Evolutionary conservation across 2,329 filamentous ascomycete genomes (phyloP).

Genomic region (Phialophora tarda): DNA sequence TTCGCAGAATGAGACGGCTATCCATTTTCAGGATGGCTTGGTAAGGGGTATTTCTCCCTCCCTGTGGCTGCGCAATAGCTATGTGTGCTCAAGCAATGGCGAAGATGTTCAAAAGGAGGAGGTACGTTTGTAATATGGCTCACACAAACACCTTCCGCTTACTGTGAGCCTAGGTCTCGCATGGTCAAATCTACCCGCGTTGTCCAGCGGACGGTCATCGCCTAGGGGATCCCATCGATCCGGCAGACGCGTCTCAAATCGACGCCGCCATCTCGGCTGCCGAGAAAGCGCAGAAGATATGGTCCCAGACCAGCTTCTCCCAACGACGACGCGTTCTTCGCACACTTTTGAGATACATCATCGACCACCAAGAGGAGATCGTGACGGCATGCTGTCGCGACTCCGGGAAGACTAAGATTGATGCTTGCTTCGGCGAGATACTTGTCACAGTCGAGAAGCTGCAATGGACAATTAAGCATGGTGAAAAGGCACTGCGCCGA

Average conservation of each 20-base stretch:
- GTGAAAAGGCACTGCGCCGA: slow-evolving; percentile 76
- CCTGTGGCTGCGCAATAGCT: slow-evolving; percentile 5
- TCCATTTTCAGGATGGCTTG: slow-evolving; percentile 16
- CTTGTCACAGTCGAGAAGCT: slow-evolving; percentile 93
- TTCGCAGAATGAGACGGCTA: slow-evolving; percentile 21
- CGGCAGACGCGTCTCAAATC: slow-evolving; percentile 76
- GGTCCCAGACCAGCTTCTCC: slow-evolving; percentile 77
- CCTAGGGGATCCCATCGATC: slow-evolving; percentile 66
- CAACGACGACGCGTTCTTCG: slow-evolving; percentile 79
- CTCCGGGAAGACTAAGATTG: slow-evolving; percentile 94
- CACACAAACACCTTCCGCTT: not conserved
- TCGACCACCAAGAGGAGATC: slow-evolving; percentile 88
- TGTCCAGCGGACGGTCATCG: slow-evolving; percentile 86
- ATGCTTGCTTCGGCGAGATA: slow-evolving; percentile 92
- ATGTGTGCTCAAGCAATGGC: not conserved
- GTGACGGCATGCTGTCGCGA: slow-evolving; percentile 85
- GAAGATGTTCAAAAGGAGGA: slow-evolving; percentile 8
- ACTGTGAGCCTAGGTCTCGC: slow-evolving; percentile 20
- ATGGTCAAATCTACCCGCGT: slow-evolving; percentile 39
- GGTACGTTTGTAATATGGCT: not conserved
- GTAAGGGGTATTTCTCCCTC: not conserved
- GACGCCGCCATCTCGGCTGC: slow-evolving; percentile 78
- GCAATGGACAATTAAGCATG: slow-evolving; percentile 90
- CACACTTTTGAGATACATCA: slow-evolving; percentile 75
- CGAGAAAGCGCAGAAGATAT: slow-evolving; percentile 73